Conservation (phyloP, 352 stramenopile genomes). For the Globisporangium carolinianum region DNA sequence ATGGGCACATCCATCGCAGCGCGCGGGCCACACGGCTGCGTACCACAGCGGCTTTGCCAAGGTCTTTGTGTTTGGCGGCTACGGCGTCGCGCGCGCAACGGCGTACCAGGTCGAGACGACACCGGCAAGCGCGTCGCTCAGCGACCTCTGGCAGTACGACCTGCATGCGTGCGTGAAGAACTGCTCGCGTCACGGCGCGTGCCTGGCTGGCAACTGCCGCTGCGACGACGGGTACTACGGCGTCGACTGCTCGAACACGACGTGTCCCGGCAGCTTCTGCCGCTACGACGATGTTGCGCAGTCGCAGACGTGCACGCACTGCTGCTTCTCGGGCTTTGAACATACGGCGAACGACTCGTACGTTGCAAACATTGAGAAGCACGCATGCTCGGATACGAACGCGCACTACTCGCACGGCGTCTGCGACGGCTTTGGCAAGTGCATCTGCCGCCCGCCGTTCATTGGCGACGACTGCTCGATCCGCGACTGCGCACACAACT, state of each 20-base stretch:
- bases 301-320: slow-evolving; percentile 89
- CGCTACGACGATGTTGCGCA: slow-evolving; percentile 84
- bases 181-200: slow-evolving; percentile 90
- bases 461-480: slow-evolving; percentile 90
- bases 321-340: slow-evolving; percentile 87
- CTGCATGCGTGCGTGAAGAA: slow-evolving; percentile 90
- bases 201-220: slow-evolving; percentile 88
- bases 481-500: slow-evolving; percentile 90
- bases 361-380: slow-evolving; percentile 88
- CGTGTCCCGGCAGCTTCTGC: slow-evolving; percentile 92
- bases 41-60: slow-evolving; percentile 64
- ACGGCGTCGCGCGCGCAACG: slow-evolving; percentile 64
- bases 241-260: slow-evolving; percentile 93
- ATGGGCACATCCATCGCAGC: slow-evolving; percentile 82
- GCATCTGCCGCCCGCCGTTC: slow-evolving; percentile 93
- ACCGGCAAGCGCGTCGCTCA: slow-evolving; percentile 44
- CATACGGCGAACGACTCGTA: slow-evolving; percentile 87
- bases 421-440: slow-evolving; percentile 95
- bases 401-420: slow-evolving; percentile 91
- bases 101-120: slow-evolving; percentile 54
- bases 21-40: slow-evolving; percentile 78
- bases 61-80: slow-evolving; percentile 89
- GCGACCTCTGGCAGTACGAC: slow-evolving; percentile 90
- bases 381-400: slow-evolving; percentile 75
- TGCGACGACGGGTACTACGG: slow-evolving; percentile 95